phyloP scores from a whole-genome alignment of 1,139 yeast species.

The Yamadazyma epiphylla region DNA sequence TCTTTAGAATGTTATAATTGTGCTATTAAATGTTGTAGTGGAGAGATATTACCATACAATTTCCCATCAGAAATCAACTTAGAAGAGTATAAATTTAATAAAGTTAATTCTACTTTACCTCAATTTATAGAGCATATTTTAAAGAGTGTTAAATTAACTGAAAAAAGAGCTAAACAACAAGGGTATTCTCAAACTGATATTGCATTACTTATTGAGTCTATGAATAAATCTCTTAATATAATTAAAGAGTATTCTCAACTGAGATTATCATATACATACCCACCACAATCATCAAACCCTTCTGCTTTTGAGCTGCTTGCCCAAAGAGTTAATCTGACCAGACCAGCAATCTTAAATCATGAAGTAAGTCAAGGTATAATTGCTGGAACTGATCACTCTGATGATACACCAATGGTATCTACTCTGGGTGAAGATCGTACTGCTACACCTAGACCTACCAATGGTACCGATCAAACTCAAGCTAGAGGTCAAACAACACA shows the following conservation, averaged over 20 bases:
- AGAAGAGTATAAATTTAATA: slow-evolving; percentile 20
- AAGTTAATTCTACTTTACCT: slow-evolving; percentile 27
- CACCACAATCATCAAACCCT: slow-evolving; percentile 22
- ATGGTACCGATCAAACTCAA: slow-evolving; percentile 1
- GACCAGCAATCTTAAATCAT: slow-evolving; percentile 38
- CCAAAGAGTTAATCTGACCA: slow-evolving; percentile 27
- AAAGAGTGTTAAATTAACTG: slow-evolving; percentile 36
- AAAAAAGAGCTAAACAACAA: slow-evolving; percentile 40
- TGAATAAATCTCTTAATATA: slow-evolving; percentile 23
- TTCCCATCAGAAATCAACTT: slow-evolving; percentile 16
- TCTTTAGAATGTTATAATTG: slow-evolving; percentile 33
- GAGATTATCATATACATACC: slow-evolving; percentile 25
- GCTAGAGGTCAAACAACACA: slow-evolving; percentile 4
- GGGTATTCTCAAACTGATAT: slow-evolving; percentile 21
- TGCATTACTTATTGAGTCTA: slow-evolving; percentile 20
- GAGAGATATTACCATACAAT: slow-evolving; percentile 28
- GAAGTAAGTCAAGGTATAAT: slow-evolving; percentile 38
- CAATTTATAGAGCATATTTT: slow-evolving; percentile 37
- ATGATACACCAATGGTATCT: too few species aligned
- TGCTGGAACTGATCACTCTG: slow-evolving; percentile 21
- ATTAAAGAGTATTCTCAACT: too few species aligned
- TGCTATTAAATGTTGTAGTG: slow-evolving; percentile 29
- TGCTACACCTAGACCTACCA: slow-evolving; percentile 5
- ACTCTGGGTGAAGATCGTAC: slow-evolving; percentile 5
- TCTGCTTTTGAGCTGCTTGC: slow-evolving; percentile 25